These are phyloP conservation scores for Fragilariopsis cylindrus DNA, from an alignment of 108 stramenopile species.

Conservation along the genomic window DNA sequence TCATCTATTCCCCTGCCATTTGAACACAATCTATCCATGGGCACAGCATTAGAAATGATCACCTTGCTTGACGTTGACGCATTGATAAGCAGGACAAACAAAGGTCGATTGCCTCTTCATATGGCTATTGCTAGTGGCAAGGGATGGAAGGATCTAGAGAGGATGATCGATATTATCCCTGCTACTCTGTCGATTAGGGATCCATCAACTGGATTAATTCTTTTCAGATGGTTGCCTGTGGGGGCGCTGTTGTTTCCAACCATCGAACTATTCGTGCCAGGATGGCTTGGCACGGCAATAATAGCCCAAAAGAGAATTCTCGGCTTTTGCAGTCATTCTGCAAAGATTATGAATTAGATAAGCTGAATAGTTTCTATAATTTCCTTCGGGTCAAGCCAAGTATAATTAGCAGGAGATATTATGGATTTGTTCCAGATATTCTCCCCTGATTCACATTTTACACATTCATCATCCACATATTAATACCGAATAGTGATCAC, in stretches of 20 bases:
- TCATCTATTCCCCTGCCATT: slow-evolving; percentile 34
- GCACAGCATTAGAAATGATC: slow-evolving; percentile 21
- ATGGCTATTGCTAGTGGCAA: slow-evolving; percentile 34
- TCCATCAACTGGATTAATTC: neutral
- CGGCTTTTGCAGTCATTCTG: neutral
- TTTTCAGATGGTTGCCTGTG: slow-evolving; percentile 11
- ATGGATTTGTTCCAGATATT: no score
- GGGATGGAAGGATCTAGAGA: slow-evolving; percentile 15
- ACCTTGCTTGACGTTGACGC: slow-evolving; percentile 10
- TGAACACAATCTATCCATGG: slow-evolving; percentile 16
- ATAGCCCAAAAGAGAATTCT: slow-evolving; percentile 12
- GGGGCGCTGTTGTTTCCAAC: neutral
- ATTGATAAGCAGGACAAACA: neutral
- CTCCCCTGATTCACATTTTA: no score
- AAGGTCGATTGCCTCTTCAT: slow-evolving; percentile 35
- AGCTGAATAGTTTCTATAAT: slow-evolving; percentile 14
- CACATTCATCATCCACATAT: no score
- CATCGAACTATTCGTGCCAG: neutral
- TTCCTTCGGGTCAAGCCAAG: slow-evolving; percentile 11
- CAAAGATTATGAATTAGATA: slow-evolving; percentile 13
- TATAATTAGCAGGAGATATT: neutral
- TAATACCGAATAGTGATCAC: no score
- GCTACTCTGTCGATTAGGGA: slow-evolving; percentile 6
- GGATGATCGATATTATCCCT: slow-evolving; percentile 1
- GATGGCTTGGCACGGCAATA: neutral